These are phyloP conservation scores for Trametes cubensis DNA, from an alignment of 768 basidiomycete genomes.

Conservation along the genomic window DNA sequence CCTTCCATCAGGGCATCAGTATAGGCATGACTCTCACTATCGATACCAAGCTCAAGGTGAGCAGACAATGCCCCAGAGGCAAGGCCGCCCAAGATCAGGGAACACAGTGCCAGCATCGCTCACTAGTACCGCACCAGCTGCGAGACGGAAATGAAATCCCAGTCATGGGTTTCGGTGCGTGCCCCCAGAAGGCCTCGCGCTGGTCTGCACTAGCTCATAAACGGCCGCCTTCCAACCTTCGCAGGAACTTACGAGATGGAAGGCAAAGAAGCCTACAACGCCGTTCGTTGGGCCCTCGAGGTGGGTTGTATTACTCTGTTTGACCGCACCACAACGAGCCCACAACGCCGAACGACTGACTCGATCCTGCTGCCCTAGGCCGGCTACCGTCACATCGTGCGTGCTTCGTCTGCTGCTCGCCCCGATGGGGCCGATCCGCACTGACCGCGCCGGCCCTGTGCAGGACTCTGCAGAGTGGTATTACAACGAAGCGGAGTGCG, in stretches of 20 bases:
- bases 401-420: constrained; percentile 23
- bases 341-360: constrained; percentile 6
- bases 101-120: constrained; percentile 2
- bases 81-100: background rate
- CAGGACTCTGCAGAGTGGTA: constrained; percentile 56
- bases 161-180: constrained; percentile 57
- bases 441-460: background rate
- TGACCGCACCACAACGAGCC: background rate
- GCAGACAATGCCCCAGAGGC: background rate
- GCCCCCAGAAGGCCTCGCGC: constrained; percentile 1
- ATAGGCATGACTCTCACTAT: constrained; percentile 21
- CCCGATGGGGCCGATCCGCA: background rate
- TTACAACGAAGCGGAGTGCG: constrained; percentile 70
- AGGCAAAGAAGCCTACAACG: constrained; percentile 57
- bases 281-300: constrained; percentile 65
- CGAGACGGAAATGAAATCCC: constrained; percentile 59
- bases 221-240: background rate
- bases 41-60: constrained; percentile 33
- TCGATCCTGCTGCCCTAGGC: constrained; percentile 41
- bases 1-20: background rate
- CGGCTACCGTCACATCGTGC: constrained; percentile 66
- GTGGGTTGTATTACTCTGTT: constrained; percentile 35
- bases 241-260: constrained; percentile 64
- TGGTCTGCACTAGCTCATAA: background rate
- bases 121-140: constrained; percentile 38